Evolutionary conservation across 805 yeast genomes (phyloP).

Genomic region (Barnettozyma pratensis): DNA sequence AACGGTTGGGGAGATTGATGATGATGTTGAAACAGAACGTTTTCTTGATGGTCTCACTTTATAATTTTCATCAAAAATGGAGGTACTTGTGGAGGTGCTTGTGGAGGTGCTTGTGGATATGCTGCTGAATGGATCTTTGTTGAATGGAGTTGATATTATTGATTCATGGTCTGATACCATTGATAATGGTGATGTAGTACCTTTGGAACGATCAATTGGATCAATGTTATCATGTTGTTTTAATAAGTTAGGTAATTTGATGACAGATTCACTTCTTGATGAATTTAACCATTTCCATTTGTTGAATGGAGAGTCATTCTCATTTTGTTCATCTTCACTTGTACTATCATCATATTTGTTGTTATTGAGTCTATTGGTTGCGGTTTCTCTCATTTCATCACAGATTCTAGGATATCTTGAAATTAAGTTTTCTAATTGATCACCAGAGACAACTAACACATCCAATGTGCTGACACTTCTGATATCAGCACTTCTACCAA

Average conservation of each 20-base stretch:
- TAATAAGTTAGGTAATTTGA: not conserved
- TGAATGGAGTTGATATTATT: not conserved
- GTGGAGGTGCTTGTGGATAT: not conserved
- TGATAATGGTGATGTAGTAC: slow-evolving; percentile 9
- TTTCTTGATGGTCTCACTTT: slow-evolving; percentile 10
- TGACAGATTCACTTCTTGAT: not conserved
- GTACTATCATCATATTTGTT: slow-evolving; percentile 21
- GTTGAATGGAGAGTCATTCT: slow-evolving; percentile 16
- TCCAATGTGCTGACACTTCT: slow-evolving; percentile 58
- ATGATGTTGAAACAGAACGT: slow-evolving; percentile 11
- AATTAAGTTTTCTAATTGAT: slow-evolving; percentile 49
- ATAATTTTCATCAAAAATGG: slow-evolving; percentile 5
- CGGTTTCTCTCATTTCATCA: slow-evolving; percentile 57
- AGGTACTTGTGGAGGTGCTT: not conserved
- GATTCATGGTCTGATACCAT: not conserved
- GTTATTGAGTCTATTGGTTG: slow-evolving; percentile 41
- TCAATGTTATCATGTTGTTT: not conserved
- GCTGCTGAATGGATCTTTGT: not conserved
- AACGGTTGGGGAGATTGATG: slow-evolving; percentile 5
- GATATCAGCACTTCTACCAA: slow-evolving; percentile 54
- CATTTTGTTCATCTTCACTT: slow-evolving; percentile 6
- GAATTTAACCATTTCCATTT: slow-evolving; percentile 22
- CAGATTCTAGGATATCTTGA: slow-evolving; percentile 51
- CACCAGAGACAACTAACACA: slow-evolving; percentile 54
- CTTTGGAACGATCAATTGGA: slow-evolving; percentile 3